Percentiles rank a stretch among this genome's conserved stretches.
Evolutionary conservation across 108 stramenopile species (phyloP).

Genomic region (Stephanodiscus minutulus): DNA sequence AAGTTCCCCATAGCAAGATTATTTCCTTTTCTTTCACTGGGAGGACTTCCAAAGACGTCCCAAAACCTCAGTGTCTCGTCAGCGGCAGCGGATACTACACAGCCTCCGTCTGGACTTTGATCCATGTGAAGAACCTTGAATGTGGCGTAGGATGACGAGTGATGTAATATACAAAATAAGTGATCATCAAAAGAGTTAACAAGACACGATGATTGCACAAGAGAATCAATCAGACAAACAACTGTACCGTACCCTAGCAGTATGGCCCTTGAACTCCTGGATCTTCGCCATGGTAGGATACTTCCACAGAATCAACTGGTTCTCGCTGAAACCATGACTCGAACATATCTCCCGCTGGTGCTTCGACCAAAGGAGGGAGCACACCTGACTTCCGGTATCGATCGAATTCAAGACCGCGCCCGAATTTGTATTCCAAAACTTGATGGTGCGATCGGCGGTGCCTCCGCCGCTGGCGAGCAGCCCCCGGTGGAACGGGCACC

Average conservation of each 20-base stretch:
- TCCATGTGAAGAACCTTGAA: slow-evolving; percentile 88
- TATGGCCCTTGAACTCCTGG: slow-evolving; percentile 95
- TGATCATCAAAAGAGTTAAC: neutral
- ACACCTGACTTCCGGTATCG: slow-evolving; percentile 98
- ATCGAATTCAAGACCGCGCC: slow-evolving; percentile 95
- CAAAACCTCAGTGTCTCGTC: slow-evolving; percentile 99
- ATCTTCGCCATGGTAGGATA: slow-evolving; percentile 96
- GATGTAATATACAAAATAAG: neutral
- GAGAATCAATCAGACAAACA: neutral
- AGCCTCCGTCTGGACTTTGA: slow-evolving; percentile 91
- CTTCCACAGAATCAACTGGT: slow-evolving; percentile 96
- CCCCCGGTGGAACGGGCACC: slow-evolving; percentile 97
- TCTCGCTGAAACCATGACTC: slow-evolving; percentile 96
- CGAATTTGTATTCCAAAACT: slow-evolving; percentile 98
- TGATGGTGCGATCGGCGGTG: slow-evolving; percentile 98
- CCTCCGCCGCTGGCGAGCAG: slow-evolving; percentile 96
- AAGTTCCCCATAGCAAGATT: slow-evolving; percentile 52
- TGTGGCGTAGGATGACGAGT: neutral
- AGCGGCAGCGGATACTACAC: slow-evolving; percentile 95
- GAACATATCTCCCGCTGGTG: slow-evolving; percentile 96
- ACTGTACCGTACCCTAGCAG: slow-evolving; percentile 70
- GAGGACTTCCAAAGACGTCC: slow-evolving; percentile 92
- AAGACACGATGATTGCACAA: neutral
- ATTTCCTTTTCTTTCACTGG: slow-evolving; percentile 48
- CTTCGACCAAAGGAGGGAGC: slow-evolving; percentile 93